phyloP scores from a whole-genome alignment of 192 early-diverging fungal genomes.

The Backusella macrospora region DNA sequence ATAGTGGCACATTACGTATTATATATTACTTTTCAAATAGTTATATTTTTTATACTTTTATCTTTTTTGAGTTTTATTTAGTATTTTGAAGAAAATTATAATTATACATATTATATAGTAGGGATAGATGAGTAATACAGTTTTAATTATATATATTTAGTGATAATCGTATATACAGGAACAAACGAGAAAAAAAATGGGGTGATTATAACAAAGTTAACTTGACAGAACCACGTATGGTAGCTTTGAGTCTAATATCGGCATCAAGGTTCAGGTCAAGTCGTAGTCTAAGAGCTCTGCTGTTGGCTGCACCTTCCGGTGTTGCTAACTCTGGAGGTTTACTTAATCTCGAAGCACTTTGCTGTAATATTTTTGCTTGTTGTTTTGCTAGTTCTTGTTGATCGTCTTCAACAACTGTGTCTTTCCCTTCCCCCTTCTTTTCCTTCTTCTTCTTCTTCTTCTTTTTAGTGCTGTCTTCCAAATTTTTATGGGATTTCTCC shows the following conservation, averaged over 20 bases:
- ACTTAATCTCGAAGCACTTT: neutral
- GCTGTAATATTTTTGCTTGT: neutral
- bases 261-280: conserved; percentile 32
- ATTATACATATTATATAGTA: neutral
- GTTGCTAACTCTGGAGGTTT: neutral
- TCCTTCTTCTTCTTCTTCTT: neutral
- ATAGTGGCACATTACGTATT: too few species aligned
- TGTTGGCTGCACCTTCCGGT: neutral
- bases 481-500: neutral
- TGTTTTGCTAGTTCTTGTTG: conserved; percentile 9
- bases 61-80: neutral
- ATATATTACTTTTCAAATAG: neutral
- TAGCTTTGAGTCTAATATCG: conserved; percentile 28
- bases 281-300: conserved; percentile 22
- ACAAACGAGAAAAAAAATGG: neutral
- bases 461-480: neutral
- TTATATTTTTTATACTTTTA: neutral
- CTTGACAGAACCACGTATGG: conserved; percentile 24
- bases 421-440: neutral
- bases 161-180: neutral
- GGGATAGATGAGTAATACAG: neutral
- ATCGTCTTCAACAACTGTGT: neutral
- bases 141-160: neutral
- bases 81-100: neutral
- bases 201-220: conserved; percentile 17